These are phyloP conservation scores for Hirsutella thompsonii DNA, from an alignment of 2,329 filamentous ascomycete species.

Conservation along the genomic window DNA sequence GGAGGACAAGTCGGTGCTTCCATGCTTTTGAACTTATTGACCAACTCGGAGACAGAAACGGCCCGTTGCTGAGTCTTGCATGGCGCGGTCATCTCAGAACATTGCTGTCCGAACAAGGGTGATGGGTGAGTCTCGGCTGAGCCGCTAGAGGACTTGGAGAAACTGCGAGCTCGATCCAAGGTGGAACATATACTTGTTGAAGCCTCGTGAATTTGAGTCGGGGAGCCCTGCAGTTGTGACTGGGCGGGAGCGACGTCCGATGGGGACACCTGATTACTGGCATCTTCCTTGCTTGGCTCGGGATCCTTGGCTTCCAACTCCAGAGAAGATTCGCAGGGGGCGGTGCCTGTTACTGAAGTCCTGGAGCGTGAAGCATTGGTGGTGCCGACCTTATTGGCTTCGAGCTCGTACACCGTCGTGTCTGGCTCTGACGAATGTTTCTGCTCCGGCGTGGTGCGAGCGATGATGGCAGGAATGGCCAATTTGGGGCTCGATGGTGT, in stretches of 20 bases:
- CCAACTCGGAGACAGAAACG: constrained; percentile 12
- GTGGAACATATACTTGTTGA: too few relatives aligned
- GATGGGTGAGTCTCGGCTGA: not conserved
- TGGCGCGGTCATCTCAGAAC: not conserved
- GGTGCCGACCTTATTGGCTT: not conserved
- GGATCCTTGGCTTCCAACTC: too few relatives aligned
- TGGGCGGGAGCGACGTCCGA: too few relatives aligned
- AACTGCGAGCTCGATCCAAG: too few relatives aligned
- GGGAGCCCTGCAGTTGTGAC: too few relatives aligned
- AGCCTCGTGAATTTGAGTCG: too few relatives aligned
- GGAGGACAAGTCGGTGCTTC: constrained; percentile 3
- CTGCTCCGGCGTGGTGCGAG: not conserved
- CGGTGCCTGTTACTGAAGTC: too few relatives aligned
- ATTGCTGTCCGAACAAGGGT: not conserved
- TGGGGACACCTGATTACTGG: too few relatives aligned
- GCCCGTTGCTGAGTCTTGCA: constrained; percentile 2
- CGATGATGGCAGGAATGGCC: not conserved
- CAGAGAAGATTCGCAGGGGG: too few relatives aligned
- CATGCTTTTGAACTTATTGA: constrained; percentile 12
- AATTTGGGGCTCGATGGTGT: not conserved
- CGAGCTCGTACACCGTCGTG: not conserved
- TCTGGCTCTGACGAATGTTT: not conserved
- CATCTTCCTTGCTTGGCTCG: too few relatives aligned
- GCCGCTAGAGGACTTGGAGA: constrained; percentile 1
- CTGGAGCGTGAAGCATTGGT: too few relatives aligned